Evolutionary conservation across 2,329 filamentous ascomycete species (phyloP).

Genomic region (Colletotrichum sp.): DNA sequence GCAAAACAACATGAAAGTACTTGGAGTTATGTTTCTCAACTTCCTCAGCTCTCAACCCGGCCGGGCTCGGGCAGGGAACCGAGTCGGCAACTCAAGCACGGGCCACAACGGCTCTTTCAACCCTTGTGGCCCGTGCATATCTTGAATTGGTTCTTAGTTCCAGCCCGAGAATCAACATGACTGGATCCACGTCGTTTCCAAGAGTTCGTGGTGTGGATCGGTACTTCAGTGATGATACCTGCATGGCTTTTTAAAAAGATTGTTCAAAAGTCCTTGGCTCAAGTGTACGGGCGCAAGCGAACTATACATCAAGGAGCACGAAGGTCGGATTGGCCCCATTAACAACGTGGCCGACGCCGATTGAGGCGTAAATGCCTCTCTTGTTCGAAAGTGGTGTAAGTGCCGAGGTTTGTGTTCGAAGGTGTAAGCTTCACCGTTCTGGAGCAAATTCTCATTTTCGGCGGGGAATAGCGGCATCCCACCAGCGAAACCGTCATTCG

Average conservation of each 20-base stretch:
- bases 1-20: not conserved
- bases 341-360: not conserved
- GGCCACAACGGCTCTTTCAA: not conserved
- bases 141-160: not conserved
- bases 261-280: not conserved
- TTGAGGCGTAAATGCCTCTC: not conserved
- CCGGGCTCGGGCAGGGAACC: not conserved
- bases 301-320: not conserved
- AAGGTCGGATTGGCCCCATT: accelerated
- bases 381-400: not conserved
- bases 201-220: too few relatives aligned
- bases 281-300: not conserved
- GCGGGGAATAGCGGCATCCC: not conserved
- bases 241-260: too few relatives aligned
- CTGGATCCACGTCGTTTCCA: too few relatives aligned
- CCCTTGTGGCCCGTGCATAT: not conserved
- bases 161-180: not conserved
- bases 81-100: not conserved
- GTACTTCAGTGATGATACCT: not conserved
- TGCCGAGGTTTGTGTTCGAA: not conserved
- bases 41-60: accelerated
- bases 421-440: accelerated
- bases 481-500: not conserved
- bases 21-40: not conserved
- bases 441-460: accelerated